These are phyloP conservation scores for Alternaria tenuissima DNA, from an alignment of 2,329 filamentous ascomycete species.

Conservation along the genomic window DNA sequence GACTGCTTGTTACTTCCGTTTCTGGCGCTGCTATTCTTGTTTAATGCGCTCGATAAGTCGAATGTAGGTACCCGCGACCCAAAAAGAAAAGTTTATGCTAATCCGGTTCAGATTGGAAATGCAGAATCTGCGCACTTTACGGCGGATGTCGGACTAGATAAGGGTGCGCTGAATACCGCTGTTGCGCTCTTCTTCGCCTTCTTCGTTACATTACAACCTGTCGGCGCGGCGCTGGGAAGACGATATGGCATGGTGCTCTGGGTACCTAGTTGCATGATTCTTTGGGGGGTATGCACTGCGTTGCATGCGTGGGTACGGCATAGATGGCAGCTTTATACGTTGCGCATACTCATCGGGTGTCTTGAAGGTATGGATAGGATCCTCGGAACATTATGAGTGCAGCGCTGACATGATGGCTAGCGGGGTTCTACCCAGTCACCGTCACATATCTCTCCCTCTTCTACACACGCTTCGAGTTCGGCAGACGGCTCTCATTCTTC, in stretches of 20 bases:
- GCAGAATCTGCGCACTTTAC: slow-evolving; percentile 68
- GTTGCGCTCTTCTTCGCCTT: slow-evolving; percentile 66
- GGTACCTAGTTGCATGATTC: slow-evolving; percentile 66
- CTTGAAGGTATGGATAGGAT: slow-evolving; percentile 52
- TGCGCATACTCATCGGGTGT: slow-evolving; percentile 57
- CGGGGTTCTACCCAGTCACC: slow-evolving; percentile 67
- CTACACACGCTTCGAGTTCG: slow-evolving; percentile 67
- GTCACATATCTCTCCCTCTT: slow-evolving; percentile 67
- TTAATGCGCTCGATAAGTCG: slow-evolving; percentile 62
- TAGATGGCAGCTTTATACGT: slow-evolving; percentile 57
- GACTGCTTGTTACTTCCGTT: slow-evolving; percentile 62
- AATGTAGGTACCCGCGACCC: slow-evolving; percentile 46
- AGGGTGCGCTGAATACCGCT: slow-evolving; percentile 64
- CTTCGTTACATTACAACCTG: slow-evolving; percentile 66
- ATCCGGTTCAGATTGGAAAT: slow-evolving; percentile 56
- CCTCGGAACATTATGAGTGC: neutral
- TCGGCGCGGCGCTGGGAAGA: slow-evolving; percentile 65
- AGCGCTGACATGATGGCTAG: slow-evolving; percentile 41
- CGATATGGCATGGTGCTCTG: slow-evolving; percentile 64
- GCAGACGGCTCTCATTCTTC: slow-evolving; percentile 62
- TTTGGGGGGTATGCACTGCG: slow-evolving; percentile 61
- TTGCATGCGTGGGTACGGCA: slow-evolving; percentile 57
- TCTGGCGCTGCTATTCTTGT: slow-evolving; percentile 60
- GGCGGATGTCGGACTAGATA: slow-evolving; percentile 60
- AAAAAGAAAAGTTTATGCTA: neutral